Conservation (phyloP, 352 stramenopile genomes). For the Pythium utonaiense region DNA sequence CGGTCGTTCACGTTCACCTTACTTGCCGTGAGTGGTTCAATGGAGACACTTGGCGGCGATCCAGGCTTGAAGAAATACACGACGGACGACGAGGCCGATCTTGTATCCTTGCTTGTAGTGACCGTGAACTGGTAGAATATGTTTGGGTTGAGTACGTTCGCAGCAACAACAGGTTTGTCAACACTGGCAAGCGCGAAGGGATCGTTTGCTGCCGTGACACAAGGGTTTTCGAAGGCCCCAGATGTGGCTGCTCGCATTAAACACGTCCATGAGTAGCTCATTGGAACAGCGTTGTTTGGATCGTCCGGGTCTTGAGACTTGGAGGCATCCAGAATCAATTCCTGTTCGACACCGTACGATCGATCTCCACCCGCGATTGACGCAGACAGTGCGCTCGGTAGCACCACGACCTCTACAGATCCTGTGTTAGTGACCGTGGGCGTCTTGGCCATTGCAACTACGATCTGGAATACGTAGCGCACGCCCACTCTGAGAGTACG, state of each 20-base stretch:
- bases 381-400: constrained; percentile 35
- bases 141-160: constrained; percentile 48
- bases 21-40: constrained; percentile 33
- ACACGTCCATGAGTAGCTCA: constrained; percentile 45
- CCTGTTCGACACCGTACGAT: constrained; percentile 48
- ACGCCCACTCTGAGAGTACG: constrained; percentile 49
- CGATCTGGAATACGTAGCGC: constrained; percentile 55
- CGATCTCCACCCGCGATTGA: constrained; percentile 43
- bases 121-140: constrained; percentile 51
- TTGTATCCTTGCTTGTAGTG: constrained; percentile 36
- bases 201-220: constrained; percentile 13
- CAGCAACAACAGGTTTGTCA: constrained; percentile 33
- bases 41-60: constrained; percentile 47
- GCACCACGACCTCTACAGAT: constrained; percentile 40
- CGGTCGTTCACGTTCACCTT: constrained; percentile 64
- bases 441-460: constrained; percentile 47
- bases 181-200: constrained; percentile 21
- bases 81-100: constrained; percentile 30
- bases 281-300: constrained; percentile 27
- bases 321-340: constrained; percentile 45
- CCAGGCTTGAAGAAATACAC: constrained; percentile 46
- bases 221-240: constrained; percentile 32
- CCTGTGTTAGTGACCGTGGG: constrained; percentile 44
- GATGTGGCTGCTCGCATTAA: constrained; percentile 22
- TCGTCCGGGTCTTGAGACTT: constrained; percentile 53